These are phyloP conservation scores for Striga hermonthica DNA, from an alignment of 305 asterid genomes.

Conservation along the genomic window DNA sequence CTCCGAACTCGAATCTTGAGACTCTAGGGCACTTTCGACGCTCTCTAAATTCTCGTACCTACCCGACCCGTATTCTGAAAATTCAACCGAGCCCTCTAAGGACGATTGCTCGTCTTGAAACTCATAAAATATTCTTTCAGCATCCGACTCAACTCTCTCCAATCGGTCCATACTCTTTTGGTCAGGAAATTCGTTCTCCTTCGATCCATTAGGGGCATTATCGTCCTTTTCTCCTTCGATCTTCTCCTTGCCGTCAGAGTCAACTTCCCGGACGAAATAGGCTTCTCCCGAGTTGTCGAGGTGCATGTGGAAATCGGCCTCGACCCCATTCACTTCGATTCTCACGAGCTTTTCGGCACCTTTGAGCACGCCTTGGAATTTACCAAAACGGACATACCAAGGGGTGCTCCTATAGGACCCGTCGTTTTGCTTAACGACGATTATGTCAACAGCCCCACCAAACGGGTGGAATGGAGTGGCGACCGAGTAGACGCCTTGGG, in stretches of 20 bases:
- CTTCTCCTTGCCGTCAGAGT: slow-evolving; percentile 33
- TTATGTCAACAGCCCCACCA: slow-evolving; percentile 94
- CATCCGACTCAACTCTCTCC: slow-evolving; percentile 71
- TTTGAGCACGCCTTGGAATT: slow-evolving; percentile 85
- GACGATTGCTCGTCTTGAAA: slow-evolving; percentile 65
- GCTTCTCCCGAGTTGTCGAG: slow-evolving; percentile 90
- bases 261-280: slow-evolving; percentile 63
- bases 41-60: slow-evolving; percentile 56
- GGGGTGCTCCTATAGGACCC: slow-evolving; percentile 81
- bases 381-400: slow-evolving; percentile 91
- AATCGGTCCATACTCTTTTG: slow-evolving; percentile 48
- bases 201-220: slow-evolving; percentile 25
- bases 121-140: slow-evolving; percentile 63
- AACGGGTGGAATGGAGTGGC: slow-evolving; percentile 97
- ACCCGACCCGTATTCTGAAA: slow-evolving; percentile 60
- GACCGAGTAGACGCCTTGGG: slow-evolving; percentile 81
- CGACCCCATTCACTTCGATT: slow-evolving; percentile 81
- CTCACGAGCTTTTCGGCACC: slow-evolving; percentile 80
- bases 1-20: slow-evolving; percentile 57
- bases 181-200: slow-evolving; percentile 37
- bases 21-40: slow-evolving; percentile 50
- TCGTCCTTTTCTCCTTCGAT: slow-evolving; percentile 35
- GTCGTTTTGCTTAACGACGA: slow-evolving; percentile 74
- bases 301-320: slow-evolving; percentile 77
- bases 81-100: slow-evolving; percentile 54